phyloP scores from a whole-genome alignment of 768 basidiomycete species.

The Rhodosporidiobolus odoratus region DNA sequence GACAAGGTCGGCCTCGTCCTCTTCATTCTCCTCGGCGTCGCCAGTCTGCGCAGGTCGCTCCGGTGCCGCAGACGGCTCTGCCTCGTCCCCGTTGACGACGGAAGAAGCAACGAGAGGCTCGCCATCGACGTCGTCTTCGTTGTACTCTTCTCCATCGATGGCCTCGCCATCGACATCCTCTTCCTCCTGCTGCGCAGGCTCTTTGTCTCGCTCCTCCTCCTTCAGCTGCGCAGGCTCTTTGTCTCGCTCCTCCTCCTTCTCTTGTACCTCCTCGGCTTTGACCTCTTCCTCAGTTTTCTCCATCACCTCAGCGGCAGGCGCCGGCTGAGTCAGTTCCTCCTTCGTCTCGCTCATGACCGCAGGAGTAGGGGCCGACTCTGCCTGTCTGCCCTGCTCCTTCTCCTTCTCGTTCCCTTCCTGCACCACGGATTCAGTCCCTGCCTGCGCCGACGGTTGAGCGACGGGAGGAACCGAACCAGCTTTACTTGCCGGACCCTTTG shows the following conservation, averaged over 20 bases:
- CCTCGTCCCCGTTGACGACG: background rate
- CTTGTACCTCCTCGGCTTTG: slow-evolving; percentile 34
- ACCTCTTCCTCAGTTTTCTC: slow-evolving; percentile 45
- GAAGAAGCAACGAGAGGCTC: slow-evolving; percentile 12
- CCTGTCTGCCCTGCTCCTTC: slow-evolving; percentile 14
- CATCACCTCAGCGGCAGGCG: slow-evolving; percentile 40
- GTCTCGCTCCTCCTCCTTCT: slow-evolving; percentile 34
- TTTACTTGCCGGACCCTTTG: background rate
- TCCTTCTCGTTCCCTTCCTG: background rate
- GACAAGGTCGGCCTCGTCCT: background rate
- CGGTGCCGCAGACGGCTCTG: no score
- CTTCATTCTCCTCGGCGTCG: background rate
- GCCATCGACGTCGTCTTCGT: slow-evolving; percentile 16
- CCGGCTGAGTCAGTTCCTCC: slow-evolving; percentile 20
- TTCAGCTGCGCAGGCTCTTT: slow-evolving; percentile 25
- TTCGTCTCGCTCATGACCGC: slow-evolving; percentile 25
- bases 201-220: slow-evolving; percentile 14
- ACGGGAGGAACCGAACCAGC: background rate
- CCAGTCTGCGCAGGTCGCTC: background rate
- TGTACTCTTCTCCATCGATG: slow-evolving; percentile 4
- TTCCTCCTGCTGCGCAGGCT: background rate
- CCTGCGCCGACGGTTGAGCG: background rate
- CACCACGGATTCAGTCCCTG: background rate
- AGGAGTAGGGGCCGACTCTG: slow-evolving; percentile 30
- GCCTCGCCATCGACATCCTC: slow-evolving; percentile 29